Conservation (phyloP, 257 asterid species). For the Penstemon davidsonii region DNA sequence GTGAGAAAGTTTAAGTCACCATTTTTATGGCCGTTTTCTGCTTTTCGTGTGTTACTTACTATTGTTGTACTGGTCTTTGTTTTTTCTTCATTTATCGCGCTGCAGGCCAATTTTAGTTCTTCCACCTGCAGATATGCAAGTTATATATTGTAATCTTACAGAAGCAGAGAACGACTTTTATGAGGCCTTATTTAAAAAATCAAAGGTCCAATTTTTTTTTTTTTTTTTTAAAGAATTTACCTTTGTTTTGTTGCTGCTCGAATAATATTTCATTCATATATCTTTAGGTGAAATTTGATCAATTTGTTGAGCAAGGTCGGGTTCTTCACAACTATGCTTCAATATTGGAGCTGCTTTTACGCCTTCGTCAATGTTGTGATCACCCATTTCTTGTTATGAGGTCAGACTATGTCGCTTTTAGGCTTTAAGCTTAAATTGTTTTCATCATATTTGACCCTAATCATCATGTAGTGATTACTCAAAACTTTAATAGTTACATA, state of each 20-base stretch:
- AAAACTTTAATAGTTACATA: background rate
- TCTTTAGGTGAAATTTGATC: conserved; percentile 81
- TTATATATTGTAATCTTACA: conserved; percentile 73
- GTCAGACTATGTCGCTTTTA: conserved; percentile 38
- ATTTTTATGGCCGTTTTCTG: conserved; percentile 16
- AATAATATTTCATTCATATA: conserved; percentile 23
- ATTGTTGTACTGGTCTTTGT: conserved; percentile 20
- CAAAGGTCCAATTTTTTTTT: conserved; percentile 58
- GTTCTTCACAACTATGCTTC: conserved; percentile 98
- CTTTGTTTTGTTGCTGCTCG: conserved; percentile 25
- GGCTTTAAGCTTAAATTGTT: conserved; percentile 5
- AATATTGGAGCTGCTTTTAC: conserved; percentile 88
- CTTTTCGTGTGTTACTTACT: conserved; percentile 22
- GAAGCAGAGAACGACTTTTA: conserved; percentile 90
- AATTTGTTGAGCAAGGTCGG: conserved; percentile 97
- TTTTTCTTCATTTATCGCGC: conserved; percentile 16
- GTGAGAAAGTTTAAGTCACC: conserved; percentile 39
- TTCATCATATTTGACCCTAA: background rate
- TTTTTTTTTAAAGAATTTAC: conserved; percentile 1
- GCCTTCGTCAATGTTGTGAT: conserved; percentile 99
- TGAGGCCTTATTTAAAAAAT: conserved; percentile 86
- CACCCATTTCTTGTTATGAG: conserved; percentile 98
- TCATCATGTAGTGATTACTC: background rate
- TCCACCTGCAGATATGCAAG: conserved; percentile 91
- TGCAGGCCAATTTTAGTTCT: conserved; percentile 89